Evolutionary conservation across 192 early-diverging fungal genomes (phyloP).

Genomic region (Gryganskiella cystojenkinii): DNA sequence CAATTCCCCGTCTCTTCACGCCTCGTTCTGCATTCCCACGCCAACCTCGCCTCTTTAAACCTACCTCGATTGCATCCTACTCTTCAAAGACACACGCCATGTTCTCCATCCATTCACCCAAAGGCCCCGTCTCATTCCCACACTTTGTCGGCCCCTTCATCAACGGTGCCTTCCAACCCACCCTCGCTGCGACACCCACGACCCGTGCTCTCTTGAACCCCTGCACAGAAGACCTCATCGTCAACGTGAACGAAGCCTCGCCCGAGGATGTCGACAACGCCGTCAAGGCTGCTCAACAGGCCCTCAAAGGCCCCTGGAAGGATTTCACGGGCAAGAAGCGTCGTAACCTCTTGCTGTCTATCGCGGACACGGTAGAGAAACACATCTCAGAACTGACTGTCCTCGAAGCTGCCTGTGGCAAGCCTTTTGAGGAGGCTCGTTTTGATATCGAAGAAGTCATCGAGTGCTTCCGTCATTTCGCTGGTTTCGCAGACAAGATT

Average conservation of each 20-base stretch:
- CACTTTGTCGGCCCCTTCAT: slow-evolving; percentile 73
- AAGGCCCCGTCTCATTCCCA: slow-evolving; percentile 29
- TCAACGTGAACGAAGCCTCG: slow-evolving; percentile 68
- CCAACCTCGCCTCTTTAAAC: too few relatives aligned
- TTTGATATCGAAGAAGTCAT: slow-evolving; percentile 73
- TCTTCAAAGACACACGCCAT: background rate
- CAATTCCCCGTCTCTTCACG: too few relatives aligned
- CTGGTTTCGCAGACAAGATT: slow-evolving; percentile 73
- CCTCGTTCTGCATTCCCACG: too few relatives aligned
- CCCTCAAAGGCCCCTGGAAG: slow-evolving; percentile 66
- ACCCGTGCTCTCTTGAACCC: slow-evolving; percentile 74
- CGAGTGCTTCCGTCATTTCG: slow-evolving; percentile 81
- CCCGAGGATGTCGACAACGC: slow-evolving; percentile 72
- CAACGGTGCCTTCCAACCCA: slow-evolving; percentile 72
- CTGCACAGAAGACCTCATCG: slow-evolving; percentile 67
- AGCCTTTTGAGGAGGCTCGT: slow-evolving; percentile 69
- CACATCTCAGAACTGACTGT: slow-evolving; percentile 61
- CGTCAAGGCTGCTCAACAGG: slow-evolving; percentile 69
- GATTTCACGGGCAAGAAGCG: slow-evolving; percentile 56
- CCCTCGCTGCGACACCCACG: slow-evolving; percentile 56
- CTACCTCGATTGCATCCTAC: too few relatives aligned
- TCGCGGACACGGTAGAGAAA: slow-evolving; percentile 65
- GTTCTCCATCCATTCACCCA: slow-evolving; percentile 47
- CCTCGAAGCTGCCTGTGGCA: slow-evolving; percentile 86
- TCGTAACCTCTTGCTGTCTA: slow-evolving; percentile 63